Evolutionary conservation across 2,329 filamentous ascomycete genomes (phyloP), one percentile per base, ranked within the genome.

Genomic region (Aaosphaeria pasadenensis): DNA sequence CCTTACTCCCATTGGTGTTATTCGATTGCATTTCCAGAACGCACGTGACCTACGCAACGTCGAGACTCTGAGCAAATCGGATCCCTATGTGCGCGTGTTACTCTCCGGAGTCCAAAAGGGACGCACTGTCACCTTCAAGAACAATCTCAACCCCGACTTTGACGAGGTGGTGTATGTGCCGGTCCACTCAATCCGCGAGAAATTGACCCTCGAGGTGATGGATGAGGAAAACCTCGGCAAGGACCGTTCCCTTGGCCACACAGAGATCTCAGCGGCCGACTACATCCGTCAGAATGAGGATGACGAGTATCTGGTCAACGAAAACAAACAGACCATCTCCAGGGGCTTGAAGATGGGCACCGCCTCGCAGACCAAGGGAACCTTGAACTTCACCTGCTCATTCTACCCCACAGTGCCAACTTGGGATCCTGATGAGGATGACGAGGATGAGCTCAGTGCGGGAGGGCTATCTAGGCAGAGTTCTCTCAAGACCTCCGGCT

Each of bases 131-230:
- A 97, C 92, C 0, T 96, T 94, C 77, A 86, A 90, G 67, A 99
- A 96, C 73, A 95, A 96, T 53, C 83, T 99, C 49, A 90, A 95
- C 66, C 94, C 94, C 2, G 88, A 94, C 45, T 99, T 89, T 86
- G 91, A 99, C 62, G 94, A 99, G 71, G 85, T 99, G 28, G 81
- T 96, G 24, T 99, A 99, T 64, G 81, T 99, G 1, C 92, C 95
- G 1, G 82, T 99, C 48, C 92, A 96, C 68, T 91, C 86, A 5
- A 62, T 81, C 11, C 86, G 89, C 31, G 94, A 99, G 68, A 90
- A 88, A 63, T 77, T 99, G 30, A 84, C 85, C 1, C 74, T 99
- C 13, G 94, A 99, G 70, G 91, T 97, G 55, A 96, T 99, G 92
- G 94, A 99, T 61, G 85, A 94, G 52, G 94, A 99, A 72, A 91